These are phyloP conservation scores for Hypomyces rosellus DNA, from an alignment of 2,329 filamentous ascomycete genomes.

Conservation along the genomic window DNA sequence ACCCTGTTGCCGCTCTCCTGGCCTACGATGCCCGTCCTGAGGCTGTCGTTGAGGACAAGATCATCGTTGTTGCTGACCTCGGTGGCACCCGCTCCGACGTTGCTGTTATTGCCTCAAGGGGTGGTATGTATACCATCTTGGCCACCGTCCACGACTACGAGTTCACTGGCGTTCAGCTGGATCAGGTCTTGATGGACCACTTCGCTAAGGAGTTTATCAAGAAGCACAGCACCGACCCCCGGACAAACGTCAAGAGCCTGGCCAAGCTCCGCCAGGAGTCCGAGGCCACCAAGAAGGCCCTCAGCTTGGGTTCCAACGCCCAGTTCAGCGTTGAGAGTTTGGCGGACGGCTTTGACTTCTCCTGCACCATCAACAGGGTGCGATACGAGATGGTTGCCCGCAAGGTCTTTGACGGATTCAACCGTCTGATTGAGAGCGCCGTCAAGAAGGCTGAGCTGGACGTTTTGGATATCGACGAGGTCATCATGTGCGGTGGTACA, in stretches of 20 bases:
- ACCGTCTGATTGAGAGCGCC: conserved; percentile 72
- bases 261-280: conserved; percentile 91
- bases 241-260: conserved; percentile 70
- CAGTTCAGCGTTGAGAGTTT: conserved; percentile 91
- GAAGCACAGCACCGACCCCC: conserved; percentile 86
- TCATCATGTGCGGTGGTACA: conserved; percentile 86
- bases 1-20: conserved; percentile 81
- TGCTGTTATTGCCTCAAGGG: conserved; percentile 81
- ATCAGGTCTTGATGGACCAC: conserved; percentile 88
- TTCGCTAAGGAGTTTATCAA: conserved; percentile 99
- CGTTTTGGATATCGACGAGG: conserved; percentile 87
- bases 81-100: conserved; percentile 91
- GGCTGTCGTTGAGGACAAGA: conserved; percentile 72
- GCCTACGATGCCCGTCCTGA: conserved; percentile 86
- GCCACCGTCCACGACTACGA: conserved; percentile 95
- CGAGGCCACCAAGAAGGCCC: conserved; percentile 84
- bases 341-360: conserved; percentile 83
- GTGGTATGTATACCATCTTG: conserved; percentile 92
- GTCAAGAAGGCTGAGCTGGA: conserved; percentile 91
- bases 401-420: conserved; percentile 85
- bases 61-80: conserved; percentile 83
- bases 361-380: conserved; percentile 84
- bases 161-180: conserved; percentile 76
- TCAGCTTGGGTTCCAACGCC: conserved; percentile 82
- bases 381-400: conserved; percentile 84